Evolutionary conservation across 176 grass and related monocot species (phyloP).

Genomic region (Cenchrus purpureus): DNA sequence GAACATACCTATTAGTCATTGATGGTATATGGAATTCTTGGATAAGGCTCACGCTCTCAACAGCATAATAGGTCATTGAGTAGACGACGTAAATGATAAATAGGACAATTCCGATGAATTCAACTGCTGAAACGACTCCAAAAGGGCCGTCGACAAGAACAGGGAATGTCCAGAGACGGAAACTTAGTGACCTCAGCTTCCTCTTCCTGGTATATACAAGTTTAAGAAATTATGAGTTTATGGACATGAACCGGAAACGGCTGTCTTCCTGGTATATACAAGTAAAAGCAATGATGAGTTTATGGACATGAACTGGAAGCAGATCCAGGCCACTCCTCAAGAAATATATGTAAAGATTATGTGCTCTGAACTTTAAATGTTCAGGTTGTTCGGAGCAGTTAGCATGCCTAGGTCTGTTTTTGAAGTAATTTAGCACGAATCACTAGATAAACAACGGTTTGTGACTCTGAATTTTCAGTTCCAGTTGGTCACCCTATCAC

Average conservation of each 20-base stretch:
- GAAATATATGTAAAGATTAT: background rate
- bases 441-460: background rate
- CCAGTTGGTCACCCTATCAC: background rate
- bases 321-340: background rate
- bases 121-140: slow-evolving; percentile 85
- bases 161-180: slow-evolving; percentile 93
- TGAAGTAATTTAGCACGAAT: background rate
- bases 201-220: slow-evolving; percentile 59
- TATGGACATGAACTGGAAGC: slow-evolving; percentile 6
- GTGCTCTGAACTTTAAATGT: background rate
- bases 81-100: slow-evolving; percentile 71
- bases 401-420: background rate
- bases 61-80: slow-evolving; percentile 65
- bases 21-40: slow-evolving; percentile 41
- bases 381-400: background rate
- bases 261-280: slow-evolving; percentile 52
- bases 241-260: slow-evolving; percentile 1
- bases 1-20: slow-evolving; percentile 53
- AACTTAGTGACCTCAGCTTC: slow-evolving; percentile 65
- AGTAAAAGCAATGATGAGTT: background rate
- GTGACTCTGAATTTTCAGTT: background rate
- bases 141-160: slow-evolving; percentile 82
- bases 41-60: slow-evolving; percentile 44
- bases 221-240: background rate
- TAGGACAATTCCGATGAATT: slow-evolving; percentile 81